phyloP scores from a whole-genome alignment of 2,329 filamentous ascomycete species.

The Exutisphaerella laricina region DNA sequence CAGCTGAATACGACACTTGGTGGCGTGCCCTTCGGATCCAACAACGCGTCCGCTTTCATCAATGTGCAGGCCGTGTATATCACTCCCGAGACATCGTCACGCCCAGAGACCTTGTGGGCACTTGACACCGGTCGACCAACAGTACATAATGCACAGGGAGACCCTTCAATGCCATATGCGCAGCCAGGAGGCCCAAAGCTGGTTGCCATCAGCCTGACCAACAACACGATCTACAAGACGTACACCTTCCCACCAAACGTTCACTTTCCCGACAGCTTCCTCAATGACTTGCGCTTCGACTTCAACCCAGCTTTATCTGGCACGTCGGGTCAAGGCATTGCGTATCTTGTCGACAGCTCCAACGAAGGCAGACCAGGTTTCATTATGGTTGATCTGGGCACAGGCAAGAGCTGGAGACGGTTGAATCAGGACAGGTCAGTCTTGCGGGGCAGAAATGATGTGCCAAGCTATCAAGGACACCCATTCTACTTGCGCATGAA shows the following conservation, averaged over 20 bases:
- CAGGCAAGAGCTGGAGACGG: conserved; percentile 39
- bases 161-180: conserved; percentile 41
- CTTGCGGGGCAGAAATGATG: conserved; percentile 28
- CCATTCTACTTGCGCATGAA: conserved; percentile 29
- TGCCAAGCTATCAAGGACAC: conserved; percentile 31
- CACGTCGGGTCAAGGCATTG: conserved; percentile 38
- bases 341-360: conserved; percentile 43
- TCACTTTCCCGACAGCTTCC: conserved; percentile 44
- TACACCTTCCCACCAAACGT: conserved; percentile 41
- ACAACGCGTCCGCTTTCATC: conserved; percentile 39
- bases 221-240: conserved; percentile 37
- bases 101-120: conserved; percentile 43
- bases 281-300: conserved; percentile 46
- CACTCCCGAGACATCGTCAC: conserved; percentile 33
- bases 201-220: conserved; percentile 39
- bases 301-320: conserved; percentile 37
- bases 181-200: conserved; percentile 44
- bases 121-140: conserved; percentile 44
- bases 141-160: conserved; percentile 35
- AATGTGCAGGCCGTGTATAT: conserved; percentile 44
- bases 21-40: conserved; percentile 42
- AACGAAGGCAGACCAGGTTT: conserved; percentile 45
- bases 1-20: conserved; percentile 38
- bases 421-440: conserved; percentile 33
- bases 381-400: conserved; percentile 43